These are phyloP conservation scores for Fusarium pseudonygamai DNA, from an alignment of 2,329 filamentous ascomycete genomes.

Conservation along the genomic window DNA sequence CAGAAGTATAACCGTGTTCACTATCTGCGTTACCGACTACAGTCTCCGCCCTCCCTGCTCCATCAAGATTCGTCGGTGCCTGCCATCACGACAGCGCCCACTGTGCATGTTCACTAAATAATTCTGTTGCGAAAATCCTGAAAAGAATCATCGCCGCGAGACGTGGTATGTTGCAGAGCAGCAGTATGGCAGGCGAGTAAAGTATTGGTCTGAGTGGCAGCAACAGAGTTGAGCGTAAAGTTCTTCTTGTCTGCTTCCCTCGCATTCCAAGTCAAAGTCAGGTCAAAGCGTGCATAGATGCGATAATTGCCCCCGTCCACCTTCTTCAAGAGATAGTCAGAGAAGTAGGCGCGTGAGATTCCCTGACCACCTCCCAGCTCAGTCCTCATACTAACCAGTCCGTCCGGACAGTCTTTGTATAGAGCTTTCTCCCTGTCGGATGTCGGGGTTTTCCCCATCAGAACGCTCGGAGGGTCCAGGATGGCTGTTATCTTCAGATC, in stretches of 20 bases:
- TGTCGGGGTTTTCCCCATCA: fast-evolving
- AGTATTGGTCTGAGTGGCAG: not conserved
- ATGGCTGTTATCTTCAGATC: not conserved
- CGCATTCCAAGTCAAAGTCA: not conserved
- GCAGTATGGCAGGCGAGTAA: not conserved
- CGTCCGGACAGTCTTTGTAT: not conserved
- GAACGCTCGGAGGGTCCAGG: not conserved
- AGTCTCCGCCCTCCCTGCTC: too few relatives aligned
- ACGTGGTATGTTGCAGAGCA: not conserved
- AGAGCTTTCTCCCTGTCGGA: fast-evolving
- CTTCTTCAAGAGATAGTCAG: not conserved
- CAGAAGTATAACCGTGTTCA: not conserved
- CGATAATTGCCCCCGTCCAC: not conserved
- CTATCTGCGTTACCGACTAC: not conserved
- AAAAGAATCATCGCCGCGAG: not conserved
- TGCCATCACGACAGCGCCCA: not conserved
- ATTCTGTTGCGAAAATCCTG: fast-evolving
- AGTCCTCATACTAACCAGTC: not conserved
- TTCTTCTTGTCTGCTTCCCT: not conserved
- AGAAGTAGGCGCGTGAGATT: not conserved
- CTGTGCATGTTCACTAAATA: not conserved
- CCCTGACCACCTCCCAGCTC: not conserved
- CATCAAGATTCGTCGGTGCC: too few relatives aligned
- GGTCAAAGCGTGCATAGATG: not conserved
- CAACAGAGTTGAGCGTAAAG: not conserved